phyloP scores from a whole-genome alignment of 1,284 basidiomycete species.

The Ganoderma meredithae region DNA sequence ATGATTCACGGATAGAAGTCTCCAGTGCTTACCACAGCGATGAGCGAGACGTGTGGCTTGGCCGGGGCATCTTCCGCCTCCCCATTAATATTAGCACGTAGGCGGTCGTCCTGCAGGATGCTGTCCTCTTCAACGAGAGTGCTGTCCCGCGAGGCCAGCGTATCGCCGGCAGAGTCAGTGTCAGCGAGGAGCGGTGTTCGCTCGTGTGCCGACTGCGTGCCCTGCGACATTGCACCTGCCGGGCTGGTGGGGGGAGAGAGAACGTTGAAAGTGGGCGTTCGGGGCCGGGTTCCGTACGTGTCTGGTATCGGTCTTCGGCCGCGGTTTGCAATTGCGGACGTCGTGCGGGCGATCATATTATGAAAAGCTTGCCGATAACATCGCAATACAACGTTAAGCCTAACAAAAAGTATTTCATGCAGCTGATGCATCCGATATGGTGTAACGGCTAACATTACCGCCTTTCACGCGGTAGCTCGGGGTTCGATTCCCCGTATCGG shows the following conservation, averaged over 20 bases:
- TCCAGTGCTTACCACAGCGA: constrained; percentile 30
- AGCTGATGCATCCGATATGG: too few relatives aligned
- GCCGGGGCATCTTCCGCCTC: constrained; percentile 13
- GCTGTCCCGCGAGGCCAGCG: constrained; percentile 7
- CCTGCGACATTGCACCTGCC: background rate
- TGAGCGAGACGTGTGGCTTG: constrained; percentile 28
- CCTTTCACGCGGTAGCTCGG: constrained; percentile 69
- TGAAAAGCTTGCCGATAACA: too few relatives aligned
- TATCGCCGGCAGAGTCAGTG: background rate
- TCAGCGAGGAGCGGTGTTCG: constrained; percentile 7
- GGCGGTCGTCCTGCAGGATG: background rate
- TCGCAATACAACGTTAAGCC: too few relatives aligned
- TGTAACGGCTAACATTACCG: constrained; percentile 37
- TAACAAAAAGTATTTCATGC: too few relatives aligned
- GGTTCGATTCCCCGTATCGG: constrained; percentile 79
- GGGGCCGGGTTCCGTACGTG: too few relatives aligned
- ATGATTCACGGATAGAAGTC: background rate
- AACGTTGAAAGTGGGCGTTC: background rate
- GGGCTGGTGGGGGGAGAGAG: background rate
- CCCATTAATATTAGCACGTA: background rate
- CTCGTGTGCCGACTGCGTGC: background rate
- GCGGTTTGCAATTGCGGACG: too few relatives aligned
- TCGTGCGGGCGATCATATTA: too few relatives aligned
- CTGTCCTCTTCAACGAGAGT: constrained; percentile 5
- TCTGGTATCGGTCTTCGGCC: too few relatives aligned